These are phyloP conservation scores for Coleophoma eucalyptorum DNA, from an alignment of 2,329 filamentous ascomycete genomes.

Conservation along the genomic window DNA sequence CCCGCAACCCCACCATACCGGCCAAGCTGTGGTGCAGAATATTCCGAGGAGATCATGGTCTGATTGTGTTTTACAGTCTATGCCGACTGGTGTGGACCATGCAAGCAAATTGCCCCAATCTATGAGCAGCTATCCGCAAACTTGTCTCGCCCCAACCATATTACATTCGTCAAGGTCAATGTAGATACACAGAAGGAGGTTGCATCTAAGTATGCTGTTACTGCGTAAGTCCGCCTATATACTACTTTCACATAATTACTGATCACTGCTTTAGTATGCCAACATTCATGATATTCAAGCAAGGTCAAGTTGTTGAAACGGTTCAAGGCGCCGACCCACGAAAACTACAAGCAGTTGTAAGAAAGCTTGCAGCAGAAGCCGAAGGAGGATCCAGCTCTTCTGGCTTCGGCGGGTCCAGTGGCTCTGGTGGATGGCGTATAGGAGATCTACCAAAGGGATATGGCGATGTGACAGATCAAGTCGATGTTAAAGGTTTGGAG, in stretches of 20 bases:
- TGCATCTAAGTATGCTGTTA: slow-evolving; percentile 68
- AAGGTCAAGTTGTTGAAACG: slow-evolving; percentile 62
- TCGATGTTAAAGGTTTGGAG: slow-evolving; percentile 78
- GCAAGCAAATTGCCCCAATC: slow-evolving; percentile 77
- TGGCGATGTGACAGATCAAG: slow-evolving; percentile 74
- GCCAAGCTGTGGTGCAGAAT: neutral
- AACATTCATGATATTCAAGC: slow-evolving; percentile 86
- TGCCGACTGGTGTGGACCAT: slow-evolving; percentile 81
- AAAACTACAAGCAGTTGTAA: slow-evolving; percentile 67
- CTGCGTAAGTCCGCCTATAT: slow-evolving; percentile 42
- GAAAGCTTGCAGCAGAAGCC: slow-evolving; percentile 66
- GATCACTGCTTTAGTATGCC: slow-evolving; percentile 52
- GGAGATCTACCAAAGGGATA: slow-evolving; percentile 76
- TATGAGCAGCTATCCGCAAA: slow-evolving; percentile 73
- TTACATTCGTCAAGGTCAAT: slow-evolving; percentile 87
- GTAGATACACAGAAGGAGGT: slow-evolving; percentile 74
- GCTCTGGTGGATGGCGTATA: slow-evolving; percentile 64
- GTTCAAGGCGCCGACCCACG: slow-evolving; percentile 71
- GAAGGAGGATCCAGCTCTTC: slow-evolving; percentile 33
- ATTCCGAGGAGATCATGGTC: too few relatives aligned
- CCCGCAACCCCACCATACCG: slow-evolving; percentile 24
- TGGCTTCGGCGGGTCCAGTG: slow-evolving; percentile 27
- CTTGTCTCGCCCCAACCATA: slow-evolving; percentile 66
- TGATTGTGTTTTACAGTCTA: slow-evolving; percentile 56
- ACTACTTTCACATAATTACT: neutral